Base-by-base conservation (phyloP, 140 eudicot species). In the Ambrosia hybrid region DNA sequence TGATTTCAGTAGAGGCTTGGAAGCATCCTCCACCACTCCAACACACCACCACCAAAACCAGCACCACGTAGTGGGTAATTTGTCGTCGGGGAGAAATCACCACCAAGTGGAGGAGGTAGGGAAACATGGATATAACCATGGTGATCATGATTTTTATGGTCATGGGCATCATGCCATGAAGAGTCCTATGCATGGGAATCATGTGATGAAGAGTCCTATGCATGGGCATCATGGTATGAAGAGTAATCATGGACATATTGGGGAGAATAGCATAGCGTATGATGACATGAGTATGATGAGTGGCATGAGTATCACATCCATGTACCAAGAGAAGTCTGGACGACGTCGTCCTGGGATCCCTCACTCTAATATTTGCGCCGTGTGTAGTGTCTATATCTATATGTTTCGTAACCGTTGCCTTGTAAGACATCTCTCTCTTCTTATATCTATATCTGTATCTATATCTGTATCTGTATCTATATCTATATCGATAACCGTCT, bases 311-410 rank as follows among this genome's bases (percentile, higher is more conserved):
- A 80, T 82, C 77, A 72, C 82, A 55, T 82, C 89, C 6, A 76
- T 85, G 86, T 73, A 83, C 51, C 89, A 76, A 37, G 85, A 73
- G 45, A 74, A 78, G 73, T 73, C 73, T 0, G 86, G 78, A 65
- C 87, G 90, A 55, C 81, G 89, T 16, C 83, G 96, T 51, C 89
- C 95, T 5, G 96, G 96, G 73, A 75, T 90, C 51, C 96, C 96
- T 57, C 96, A 90, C 87, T 90, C 96, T 9, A 90, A 90, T 67
- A 85, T 90, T 15, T 90, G 96, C 77, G 56, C 91, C 68, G 80
- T 90, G 8, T 90, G 96, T 49, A 83, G 86, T 37, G 76, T 72
- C 30, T 86, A 86, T 68, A 77, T 86, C 76, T 89, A 89, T 39
- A 55, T 89, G 55, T 86, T 81, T 30, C 92, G 92, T 34, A 84